Evolutionary conservation across 345 rosid genomes (phyloP).

Genomic region (Leavenworthia alabamica): DNA sequence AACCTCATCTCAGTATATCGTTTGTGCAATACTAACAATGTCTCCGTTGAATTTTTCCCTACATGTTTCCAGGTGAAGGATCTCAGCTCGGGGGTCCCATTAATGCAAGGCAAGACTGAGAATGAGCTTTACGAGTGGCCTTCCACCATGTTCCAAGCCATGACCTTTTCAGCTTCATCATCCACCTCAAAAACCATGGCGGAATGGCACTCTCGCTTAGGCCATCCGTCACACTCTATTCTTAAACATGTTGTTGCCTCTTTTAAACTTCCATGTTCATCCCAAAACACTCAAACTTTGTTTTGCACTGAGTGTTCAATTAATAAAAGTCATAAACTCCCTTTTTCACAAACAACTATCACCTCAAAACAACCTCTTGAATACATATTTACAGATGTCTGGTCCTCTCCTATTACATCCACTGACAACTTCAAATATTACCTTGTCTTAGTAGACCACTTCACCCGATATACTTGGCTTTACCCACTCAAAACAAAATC

Average conservation of each 20-base stretch:
- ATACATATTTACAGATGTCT: background rate
- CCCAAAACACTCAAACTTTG: too few species aligned
- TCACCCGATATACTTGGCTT: background rate
- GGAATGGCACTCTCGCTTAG: background rate
- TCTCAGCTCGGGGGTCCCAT: background rate
- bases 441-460: background rate
- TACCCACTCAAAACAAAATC: background rate
- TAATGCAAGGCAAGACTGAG: background rate
- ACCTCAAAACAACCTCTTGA: background rate
- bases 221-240: background rate
- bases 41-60: background rate
- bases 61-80: background rate
- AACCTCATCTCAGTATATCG: background rate
- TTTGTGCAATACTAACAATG: background rate
- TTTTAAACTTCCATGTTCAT: background rate
- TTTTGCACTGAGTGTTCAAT: too few species aligned
- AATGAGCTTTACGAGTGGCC: background rate
- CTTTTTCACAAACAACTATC: background rate
- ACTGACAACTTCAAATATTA: background rate
- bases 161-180: background rate
- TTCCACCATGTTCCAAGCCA: background rate
- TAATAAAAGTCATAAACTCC: too few species aligned
- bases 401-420: background rate
- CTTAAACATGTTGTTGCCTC: background rate
- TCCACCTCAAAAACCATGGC: fast-evolving